A percentile compares a stretch with the other conserved stretches of the same genome.
Conservation (phyloP, 441 rosid genomes). For the Kokia cookei region DNA sequence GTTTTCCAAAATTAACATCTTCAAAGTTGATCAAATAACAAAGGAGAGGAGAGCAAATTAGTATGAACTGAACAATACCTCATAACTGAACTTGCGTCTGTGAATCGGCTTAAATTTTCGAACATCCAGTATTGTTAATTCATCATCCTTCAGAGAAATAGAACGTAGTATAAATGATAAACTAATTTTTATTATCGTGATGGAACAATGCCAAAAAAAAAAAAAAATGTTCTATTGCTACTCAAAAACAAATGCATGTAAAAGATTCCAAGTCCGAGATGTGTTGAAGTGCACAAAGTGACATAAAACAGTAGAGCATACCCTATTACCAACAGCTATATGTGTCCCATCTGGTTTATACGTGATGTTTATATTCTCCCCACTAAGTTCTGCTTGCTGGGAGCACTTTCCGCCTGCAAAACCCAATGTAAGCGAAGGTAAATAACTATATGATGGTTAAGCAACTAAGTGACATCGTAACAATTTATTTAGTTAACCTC, state of each 20-base stretch:
- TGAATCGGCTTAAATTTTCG: conserved; percentile 91
- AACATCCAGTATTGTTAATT: conserved; percentile 89
- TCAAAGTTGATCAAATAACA: not conserved
- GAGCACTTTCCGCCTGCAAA: conserved; percentile 90
- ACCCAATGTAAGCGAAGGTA: conserved; percentile 12
- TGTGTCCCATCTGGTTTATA: conserved; percentile 93
- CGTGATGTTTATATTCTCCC: conserved; percentile 96
- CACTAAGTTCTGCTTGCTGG: conserved; percentile 91
- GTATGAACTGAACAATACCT: conserved; percentile 41
- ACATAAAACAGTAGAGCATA: conserved; percentile 25
- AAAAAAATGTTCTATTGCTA: not conserved
- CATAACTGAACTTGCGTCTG: conserved; percentile 80
- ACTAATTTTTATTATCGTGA: conserved; percentile 2
- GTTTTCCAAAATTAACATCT: not conserved
- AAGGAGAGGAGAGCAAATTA: not conserved
- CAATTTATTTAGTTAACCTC: not conserved
- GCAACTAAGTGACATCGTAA: not conserved
- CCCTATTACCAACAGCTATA: conserved; percentile 95
- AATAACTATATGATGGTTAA: not conserved
- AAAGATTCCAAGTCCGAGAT: not conserved
- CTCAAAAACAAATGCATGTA: not conserved
- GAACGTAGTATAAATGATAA: conserved; percentile 7
- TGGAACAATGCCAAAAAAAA: conserved; percentile 3
- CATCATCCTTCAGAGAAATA: conserved; percentile 65
- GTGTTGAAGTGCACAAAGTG: not conserved